Evolutionary conservation across 805 yeast species (phyloP), one percentile per base, ranked within the genome.

Genomic region (Diddensiella transvaalensis): DNA sequence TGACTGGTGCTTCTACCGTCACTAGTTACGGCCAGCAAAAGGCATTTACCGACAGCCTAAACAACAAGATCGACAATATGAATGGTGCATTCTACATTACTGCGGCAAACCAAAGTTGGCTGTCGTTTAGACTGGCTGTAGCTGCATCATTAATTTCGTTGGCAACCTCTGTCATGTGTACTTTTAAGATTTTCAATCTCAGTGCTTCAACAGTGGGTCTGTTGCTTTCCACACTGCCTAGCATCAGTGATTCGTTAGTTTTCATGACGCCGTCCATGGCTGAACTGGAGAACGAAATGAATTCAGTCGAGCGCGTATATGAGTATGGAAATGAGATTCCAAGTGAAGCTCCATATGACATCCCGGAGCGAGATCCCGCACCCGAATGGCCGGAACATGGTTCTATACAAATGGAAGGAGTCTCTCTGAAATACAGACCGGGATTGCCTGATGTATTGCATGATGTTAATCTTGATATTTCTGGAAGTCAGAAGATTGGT

Each of bases 201-300:
- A 67, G 71, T 52, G 78, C 87, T 0, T 72, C 87, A 0, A 68
- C 81, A 8, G 78, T 78, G 2, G 93, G 93, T 61, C 73, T 85
- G 64, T 65, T 85, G 44, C 64, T 85, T 41, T 75, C 87, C 0
- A 75, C 83, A 56, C 73, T 82, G 15, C 66, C 80, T 45, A 73
- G 71, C 44, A 67, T 81, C 44, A 72, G 80, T 17, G 75, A 83
- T 5, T 67, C 76, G 63, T 72, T 82, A 56, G 73, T 90, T 48
- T 90, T 97, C 96, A 72, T 88, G 57, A 71, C 84, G 50, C 76
- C 85, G 55, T 72, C 84, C 22, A 63, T 77, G 57, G 84, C 90
- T 1, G 82, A 79, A 59, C 75, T 82, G 36, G 93, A 86, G 60
- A 85, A 84, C 62, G 84, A 82, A 58, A 72, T 85, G 81, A 84